phyloP scores from a whole-genome alignment of 768 basidiomycete species.

The Boletus barrowsii region DNA sequence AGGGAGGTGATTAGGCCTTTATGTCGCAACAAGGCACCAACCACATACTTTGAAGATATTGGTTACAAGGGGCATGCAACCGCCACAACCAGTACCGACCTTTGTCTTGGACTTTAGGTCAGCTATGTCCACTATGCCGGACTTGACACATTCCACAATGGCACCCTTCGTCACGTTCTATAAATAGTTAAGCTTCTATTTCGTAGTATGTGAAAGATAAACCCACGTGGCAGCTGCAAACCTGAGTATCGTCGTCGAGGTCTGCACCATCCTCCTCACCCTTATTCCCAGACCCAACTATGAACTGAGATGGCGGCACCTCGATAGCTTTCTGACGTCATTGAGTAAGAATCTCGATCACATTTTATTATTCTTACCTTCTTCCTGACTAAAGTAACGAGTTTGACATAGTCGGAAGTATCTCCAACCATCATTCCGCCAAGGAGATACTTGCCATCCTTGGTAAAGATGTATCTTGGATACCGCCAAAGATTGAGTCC shows the following conservation, averaged over 20 bases:
- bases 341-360: background rate
- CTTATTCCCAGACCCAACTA: constrained; percentile 50
- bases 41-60: constrained; percentile 37
- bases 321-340: constrained; percentile 56
- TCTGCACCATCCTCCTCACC: constrained; percentile 60
- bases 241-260: constrained; percentile 67
- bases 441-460: constrained; percentile 66
- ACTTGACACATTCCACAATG: constrained; percentile 48
- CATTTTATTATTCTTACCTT: constrained; percentile 33
- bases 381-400: constrained; percentile 69
- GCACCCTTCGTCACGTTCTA: constrained; percentile 64
- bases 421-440: constrained; percentile 85
- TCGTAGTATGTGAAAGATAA: background rate
- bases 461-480: constrained; percentile 59
- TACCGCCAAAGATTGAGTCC: background rate
- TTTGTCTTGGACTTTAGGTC: constrained; percentile 67
- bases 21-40: background rate
- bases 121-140: constrained; percentile 46
- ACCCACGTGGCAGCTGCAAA: constrained; percentile 65
- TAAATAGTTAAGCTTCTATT: background rate
- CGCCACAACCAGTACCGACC: constrained; percentile 70
- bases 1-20: constrained; percentile 14
- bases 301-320: constrained; percentile 62
- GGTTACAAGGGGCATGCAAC: constrained; percentile 59
- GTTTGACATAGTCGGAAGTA: constrained; percentile 62